A percentile compares a stretch with the other conserved stretches of the same genome.
Evolutionary conservation across 768 basidiomycete genomes (phyloP).

Genomic region (Xerocomus spinulosus): DNA sequence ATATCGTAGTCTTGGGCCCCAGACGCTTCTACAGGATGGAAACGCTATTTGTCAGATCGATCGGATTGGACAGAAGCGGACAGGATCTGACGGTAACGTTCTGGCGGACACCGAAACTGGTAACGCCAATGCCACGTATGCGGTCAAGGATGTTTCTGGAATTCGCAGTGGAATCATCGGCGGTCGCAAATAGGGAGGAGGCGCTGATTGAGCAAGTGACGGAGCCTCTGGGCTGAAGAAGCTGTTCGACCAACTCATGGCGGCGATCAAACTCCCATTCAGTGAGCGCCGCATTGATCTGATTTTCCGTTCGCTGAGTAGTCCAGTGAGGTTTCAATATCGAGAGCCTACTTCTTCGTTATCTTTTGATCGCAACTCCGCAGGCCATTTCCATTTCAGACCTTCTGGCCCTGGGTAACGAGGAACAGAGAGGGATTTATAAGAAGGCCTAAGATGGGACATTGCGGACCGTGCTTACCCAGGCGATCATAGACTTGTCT

Average conservation of each 20-base stretch:
- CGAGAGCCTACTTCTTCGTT: constrained; percentile 42
- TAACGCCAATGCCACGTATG: constrained; percentile 33
- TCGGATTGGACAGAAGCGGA: constrained; percentile 11
- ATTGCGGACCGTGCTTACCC: constrained; percentile 38
- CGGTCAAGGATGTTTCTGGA: constrained; percentile 30
- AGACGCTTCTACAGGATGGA: constrained; percentile 42
- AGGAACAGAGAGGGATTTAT: constrained; percentile 7
- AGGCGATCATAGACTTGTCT: constrained; percentile 75
- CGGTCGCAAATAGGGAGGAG: constrained; percentile 41
- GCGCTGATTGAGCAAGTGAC: constrained; percentile 46
- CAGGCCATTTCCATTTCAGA: constrained; percentile 42
- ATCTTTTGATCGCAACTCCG: constrained; percentile 40
- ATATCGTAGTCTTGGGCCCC: constrained; percentile 40
- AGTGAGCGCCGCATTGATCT: constrained; percentile 46
- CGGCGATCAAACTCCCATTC: constrained; percentile 37
- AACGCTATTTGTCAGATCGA: constrained; percentile 18
- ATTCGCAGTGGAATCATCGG: constrained; percentile 25
- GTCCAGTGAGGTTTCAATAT: constrained; percentile 15
- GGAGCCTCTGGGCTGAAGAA: constrained; percentile 43
- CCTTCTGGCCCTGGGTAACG: constrained; percentile 33
- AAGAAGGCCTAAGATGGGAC: constrained; percentile 2
- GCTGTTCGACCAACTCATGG: constrained; percentile 34
- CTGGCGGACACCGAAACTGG: constrained; percentile 40
- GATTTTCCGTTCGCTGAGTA: constrained; percentile 26
- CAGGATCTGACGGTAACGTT: constrained; percentile 38